phyloP scores from a whole-genome alignment of 306 rosid genomes.

The Prunus campanulata region DNA sequence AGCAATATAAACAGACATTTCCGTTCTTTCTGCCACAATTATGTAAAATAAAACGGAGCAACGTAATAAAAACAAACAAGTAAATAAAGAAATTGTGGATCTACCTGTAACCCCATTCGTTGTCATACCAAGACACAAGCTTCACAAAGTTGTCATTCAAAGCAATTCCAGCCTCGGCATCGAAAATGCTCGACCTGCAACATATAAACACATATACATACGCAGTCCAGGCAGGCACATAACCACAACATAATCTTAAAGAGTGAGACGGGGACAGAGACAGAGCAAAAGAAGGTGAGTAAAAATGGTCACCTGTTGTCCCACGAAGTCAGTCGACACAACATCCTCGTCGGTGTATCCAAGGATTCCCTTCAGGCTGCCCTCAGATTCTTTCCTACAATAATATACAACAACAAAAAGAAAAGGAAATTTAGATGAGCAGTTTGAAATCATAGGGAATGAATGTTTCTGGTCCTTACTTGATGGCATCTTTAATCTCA shows the following conservation, averaged over 20 bases:
- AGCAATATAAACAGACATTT: too few relatives aligned
- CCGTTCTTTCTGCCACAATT: too few relatives aligned
- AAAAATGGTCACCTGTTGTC: constrained; percentile 67
- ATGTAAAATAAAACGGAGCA: too few relatives aligned
- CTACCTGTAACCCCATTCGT: constrained; percentile 64
- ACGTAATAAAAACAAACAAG: too few relatives aligned
- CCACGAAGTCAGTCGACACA: constrained; percentile 70
- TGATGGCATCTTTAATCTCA: constrained; percentile 73
- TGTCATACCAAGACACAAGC: constrained; percentile 72
- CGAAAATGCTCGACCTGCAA: constrained; percentile 90
- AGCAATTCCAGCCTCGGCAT: constrained; percentile 78
- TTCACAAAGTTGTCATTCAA: constrained; percentile 64
- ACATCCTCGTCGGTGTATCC: constrained; percentile 85
- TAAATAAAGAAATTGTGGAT: background rate
- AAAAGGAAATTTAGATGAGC: background rate
- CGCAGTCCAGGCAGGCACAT: too few relatives aligned
- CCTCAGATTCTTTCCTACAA: constrained; percentile 76
- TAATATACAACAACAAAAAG: background rate
- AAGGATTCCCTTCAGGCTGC: constrained; percentile 72
- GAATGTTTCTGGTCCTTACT: constrained; percentile 33
- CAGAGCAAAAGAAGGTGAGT: background rate
- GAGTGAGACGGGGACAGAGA: too few relatives aligned
- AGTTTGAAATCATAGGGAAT: background rate
- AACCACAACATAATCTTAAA: too few relatives aligned
- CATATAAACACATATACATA: constrained; percentile 13